Percentiles rank a stretch among this genome's conserved stretches.
phyloP scores from a whole-genome alignment of 106 monocot genomes.

The Platanthera guangdongensis region DNA sequence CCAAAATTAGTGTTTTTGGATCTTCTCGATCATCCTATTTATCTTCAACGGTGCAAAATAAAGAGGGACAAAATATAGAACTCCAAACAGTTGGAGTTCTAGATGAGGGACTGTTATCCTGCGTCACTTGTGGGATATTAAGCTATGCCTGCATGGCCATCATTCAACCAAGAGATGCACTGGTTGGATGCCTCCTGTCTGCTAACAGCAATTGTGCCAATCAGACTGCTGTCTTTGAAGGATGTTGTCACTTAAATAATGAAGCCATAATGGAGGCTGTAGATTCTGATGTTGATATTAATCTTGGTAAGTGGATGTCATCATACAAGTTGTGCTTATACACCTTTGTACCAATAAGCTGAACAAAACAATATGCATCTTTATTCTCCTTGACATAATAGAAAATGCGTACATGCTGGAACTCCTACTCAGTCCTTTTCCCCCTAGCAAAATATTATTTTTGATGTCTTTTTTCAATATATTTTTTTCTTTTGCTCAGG shows the following conservation, averaged over 20 bases:
- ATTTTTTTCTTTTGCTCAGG: constrained; percentile 22
- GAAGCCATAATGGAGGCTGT: constrained; percentile 5
- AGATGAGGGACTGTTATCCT: constrained; percentile 81
- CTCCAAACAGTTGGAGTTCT: constrained; percentile 34
- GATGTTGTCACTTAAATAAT: constrained; percentile 17
- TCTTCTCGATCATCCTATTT: constrained; percentile 9
- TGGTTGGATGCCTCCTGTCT: constrained; percentile 56
- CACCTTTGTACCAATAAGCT: neutral
- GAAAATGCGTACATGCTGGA: neutral
- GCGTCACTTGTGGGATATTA: constrained; percentile 93
- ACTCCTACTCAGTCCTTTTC: neutral
- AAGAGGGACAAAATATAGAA: constrained; percentile 19
- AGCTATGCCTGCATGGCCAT: constrained; percentile 88
- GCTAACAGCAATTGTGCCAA: constrained; percentile 42
- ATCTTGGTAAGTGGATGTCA: constrained; percentile 29
- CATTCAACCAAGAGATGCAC: constrained; percentile 56
- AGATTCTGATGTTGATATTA: constrained; percentile 14
- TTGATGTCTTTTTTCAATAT: constrained; percentile 5
- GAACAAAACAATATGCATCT: neutral
- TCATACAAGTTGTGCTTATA: neutral
- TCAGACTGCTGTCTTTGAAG: constrained; percentile 20
- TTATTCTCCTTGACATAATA: neutral
- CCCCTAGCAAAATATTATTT: neutral
- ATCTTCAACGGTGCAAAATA: constrained; percentile 13
- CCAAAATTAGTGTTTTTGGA: constrained; percentile 13